These are phyloP conservation scores for Drechslerella coelobrocha DNA, from an alignment of 2,329 filamentous ascomycete species.

Conservation along the genomic window DNA sequence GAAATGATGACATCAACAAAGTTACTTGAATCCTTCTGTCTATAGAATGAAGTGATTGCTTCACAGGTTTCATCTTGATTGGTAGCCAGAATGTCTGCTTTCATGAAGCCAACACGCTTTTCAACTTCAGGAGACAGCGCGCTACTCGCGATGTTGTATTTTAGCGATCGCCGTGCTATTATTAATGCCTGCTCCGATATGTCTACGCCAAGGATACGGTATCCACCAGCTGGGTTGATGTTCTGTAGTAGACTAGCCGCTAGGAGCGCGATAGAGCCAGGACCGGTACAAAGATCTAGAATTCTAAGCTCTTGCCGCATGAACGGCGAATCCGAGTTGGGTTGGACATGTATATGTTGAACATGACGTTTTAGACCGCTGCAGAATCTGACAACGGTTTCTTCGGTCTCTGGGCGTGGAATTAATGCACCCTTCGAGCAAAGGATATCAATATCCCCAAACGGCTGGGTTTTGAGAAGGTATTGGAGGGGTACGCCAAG, in stretches of 20 bases:
- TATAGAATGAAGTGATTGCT: slow-evolving; percentile 61
- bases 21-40: background rate
- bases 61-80: slow-evolving; percentile 1
- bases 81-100: slow-evolving; percentile 59
- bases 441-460: slow-evolving; percentile 79
- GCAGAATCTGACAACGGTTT: slow-evolving; percentile 62
- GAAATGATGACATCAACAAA: slow-evolving; percentile 73
- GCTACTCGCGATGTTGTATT: slow-evolving; percentile 61
- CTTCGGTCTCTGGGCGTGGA: slow-evolving; percentile 69
- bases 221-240: slow-evolving; percentile 55
- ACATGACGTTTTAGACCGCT: too few relatives aligned
- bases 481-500: slow-evolving; percentile 84
- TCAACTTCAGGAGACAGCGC: background rate
- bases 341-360: slow-evolving; percentile 59
- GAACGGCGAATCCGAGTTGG: background rate
- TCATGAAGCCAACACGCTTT: slow-evolving; percentile 60
- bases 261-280: slow-evolving; percentile 85
- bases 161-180: slow-evolving; percentile 71
- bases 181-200: slow-evolving; percentile 70
- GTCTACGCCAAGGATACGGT: slow-evolving; percentile 74
- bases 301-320: slow-evolving; percentile 64
- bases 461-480: slow-evolving; percentile 84
- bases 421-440: slow-evolving; percentile 83
- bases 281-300: slow-evolving; percentile 87
- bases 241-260: slow-evolving; percentile 68